Base-by-base conservation (phyloP, 805 yeast species). In the Pichia heedii region DNA sequence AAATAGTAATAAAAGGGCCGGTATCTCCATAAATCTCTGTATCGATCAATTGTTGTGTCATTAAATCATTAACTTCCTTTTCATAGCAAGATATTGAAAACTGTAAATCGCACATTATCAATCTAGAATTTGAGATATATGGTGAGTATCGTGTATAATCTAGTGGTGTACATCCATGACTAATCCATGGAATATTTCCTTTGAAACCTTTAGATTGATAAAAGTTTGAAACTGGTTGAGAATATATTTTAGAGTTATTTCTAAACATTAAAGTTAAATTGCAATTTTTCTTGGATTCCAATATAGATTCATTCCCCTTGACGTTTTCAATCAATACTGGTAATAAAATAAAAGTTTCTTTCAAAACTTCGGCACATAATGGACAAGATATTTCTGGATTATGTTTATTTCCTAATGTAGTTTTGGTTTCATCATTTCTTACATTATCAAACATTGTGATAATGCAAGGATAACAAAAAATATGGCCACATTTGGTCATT, bases 401-500 rank as follows among this genome's bases (percentile, higher is more conserved):
- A 27, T 44, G 47, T 19, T 24, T 22, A 33, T 44, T 44, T 16
- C 47, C 47, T 11, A 48, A 32, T 7, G 44, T 36, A n/a, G 49
- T 61, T 7, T 63, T 60, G 5, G 62, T 59, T 7, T 63, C 56
- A 30, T 49, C 50, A 35, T 45, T 39, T 36, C 36, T 43, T 21
- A 50, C 45, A 18, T 80, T 77, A 32, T 76, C 83, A 36, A 86
- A 65, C 54, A 84, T 76, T 37, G 88, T 75, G 43, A 88, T 60
- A 26, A 90, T 62, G 60, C 99, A 93, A 13, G 88, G 77, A 43
- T 77, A 70, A 57, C 99, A 93, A 55, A 93, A 77, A 15, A 88
- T 73, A 58, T 93, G 99, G 5, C 99, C 98, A 66, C 99, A 93
- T 12, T 79, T 73, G 24, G 87, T 79, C 97, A 93, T 94, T 43